Base-by-base conservation (phyloP, 208 protist species). In the Herpetomonas samuelpessoai region DNA sequence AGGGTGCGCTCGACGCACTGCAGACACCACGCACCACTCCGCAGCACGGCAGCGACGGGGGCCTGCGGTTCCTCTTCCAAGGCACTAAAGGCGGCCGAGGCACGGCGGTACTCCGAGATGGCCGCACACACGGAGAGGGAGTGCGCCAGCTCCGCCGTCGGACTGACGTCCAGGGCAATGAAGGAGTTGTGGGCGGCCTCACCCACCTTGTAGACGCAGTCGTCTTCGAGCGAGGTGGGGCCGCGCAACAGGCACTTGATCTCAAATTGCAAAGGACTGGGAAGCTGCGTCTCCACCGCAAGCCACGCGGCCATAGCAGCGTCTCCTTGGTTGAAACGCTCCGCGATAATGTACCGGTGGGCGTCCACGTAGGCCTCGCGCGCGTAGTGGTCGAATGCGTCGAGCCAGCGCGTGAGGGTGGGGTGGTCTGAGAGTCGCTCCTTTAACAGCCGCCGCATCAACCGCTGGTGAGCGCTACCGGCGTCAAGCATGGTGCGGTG, bases 141-240 rank as follows among this genome's bases (percentile, higher is more conserved):
- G 31, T 72, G 58, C 19, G 76, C 55, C 58, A 89, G 70, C 29
- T 79, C 78, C 25, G 70, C 55, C n/a, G 59, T 74, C 2, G 72
- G 19, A 49, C 80, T 76, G 16, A 49, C 54, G 61, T 82, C 78
- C 2, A 86, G 21, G 0, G 74, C 56, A 35, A 92, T 76, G 50
- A 92, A 87, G 4, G 67, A 71, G 31, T 86, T 76, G 22, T 79
- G 81, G 21, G 91, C 77, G 2, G 84, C 84, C 44, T 79, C 70
- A 19, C 88, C 88, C 1, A 95, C 62, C 24, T 48, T 46, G 51
- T 74, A 73, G 14, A 95, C 65, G 49, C 71, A 48, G 25, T 62
- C 66, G 51, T 55, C 69, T 21, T 57, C 18, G 18, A 92, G 71
- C 0, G 80, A 79, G 18, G 59, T 57, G 6, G 60, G 50, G 29